A percentile compares a stretch with the other conserved stretches of the same genome.
phyloP scores from a whole-genome alignment of 1,284 basidiomycete genomes.

The Ceratobasidium sp. region DNA sequence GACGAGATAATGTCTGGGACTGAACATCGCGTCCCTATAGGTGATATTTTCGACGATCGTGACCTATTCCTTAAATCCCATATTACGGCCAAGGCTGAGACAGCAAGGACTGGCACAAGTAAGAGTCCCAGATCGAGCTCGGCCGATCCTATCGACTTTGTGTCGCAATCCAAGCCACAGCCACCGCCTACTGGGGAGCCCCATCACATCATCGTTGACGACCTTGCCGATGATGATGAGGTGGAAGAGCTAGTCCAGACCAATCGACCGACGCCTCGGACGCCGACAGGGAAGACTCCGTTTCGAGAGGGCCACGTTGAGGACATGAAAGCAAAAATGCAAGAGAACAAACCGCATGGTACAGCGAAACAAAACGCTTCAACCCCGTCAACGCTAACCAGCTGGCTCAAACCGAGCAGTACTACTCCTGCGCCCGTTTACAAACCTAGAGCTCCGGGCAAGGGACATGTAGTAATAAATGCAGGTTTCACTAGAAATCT shows the following conservation, averaged over 20 bases:
- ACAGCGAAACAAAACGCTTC: neutral
- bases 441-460: constrained; percentile 1
- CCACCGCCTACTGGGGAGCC: neutral
- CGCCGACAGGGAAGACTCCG: constrained; percentile 16
- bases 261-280: neutral
- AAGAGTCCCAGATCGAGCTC: constrained; percentile 9
- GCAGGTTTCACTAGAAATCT: constrained; percentile 7
- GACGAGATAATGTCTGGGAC: constrained; percentile 20
- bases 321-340: neutral
- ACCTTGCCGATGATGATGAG: constrained; percentile 27
- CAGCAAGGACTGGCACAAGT: neutral
- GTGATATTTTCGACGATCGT: neutral
- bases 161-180: neutral
- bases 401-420: neutral
- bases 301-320: constrained; percentile 9
- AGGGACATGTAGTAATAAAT: neutral
- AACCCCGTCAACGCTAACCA: neutral
- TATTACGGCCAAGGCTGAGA: neutral
- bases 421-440: neutral
- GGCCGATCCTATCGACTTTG: constrained; percentile 21
- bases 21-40: neutral
- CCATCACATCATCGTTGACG: constrained; percentile 2
- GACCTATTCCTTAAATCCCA: neutral
- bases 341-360: neutral
- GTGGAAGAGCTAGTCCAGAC: neutral